Base-by-base conservation (phyloP, 2,329 filamentous ascomycete species). In the Cercospora janseana region DNA sequence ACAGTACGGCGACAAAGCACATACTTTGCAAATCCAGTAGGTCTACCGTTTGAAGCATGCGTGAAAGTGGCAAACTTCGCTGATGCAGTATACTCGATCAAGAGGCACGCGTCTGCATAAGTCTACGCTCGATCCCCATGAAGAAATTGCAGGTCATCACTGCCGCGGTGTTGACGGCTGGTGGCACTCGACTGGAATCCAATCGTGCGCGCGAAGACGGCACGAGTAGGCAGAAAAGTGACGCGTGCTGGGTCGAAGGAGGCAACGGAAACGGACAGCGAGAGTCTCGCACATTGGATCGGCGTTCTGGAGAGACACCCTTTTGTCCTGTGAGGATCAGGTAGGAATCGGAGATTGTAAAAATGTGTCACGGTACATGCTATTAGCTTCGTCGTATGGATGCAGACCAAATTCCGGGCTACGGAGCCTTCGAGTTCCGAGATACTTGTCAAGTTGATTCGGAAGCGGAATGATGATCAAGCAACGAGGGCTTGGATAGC, bases 61-160 rank as follows among this genome's bases (percentile, higher is more conserved):
- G n/a, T n/a, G n/a, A n/a, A n/a, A n/a, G n/a, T n/a, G n/a, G n/a
- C n/a, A n/a, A n/a, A n/a, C n/a, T n/a, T n/a, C n/a, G n/a, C n/a
- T n/a, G n/a, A 32, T 15, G 6, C 6, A n/a, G 5, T n/a, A 32
- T 32, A 4, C 9, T 13, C 15, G 29, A n/a, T 9, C 15, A 47
- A n/a, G 34, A 21, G 31, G 44, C 32, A 27, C 44, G n/a, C 34
- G 23, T 18, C 26, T 47, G 13, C 44, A 47, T 24, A 38, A 26
- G 8, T 40, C 45, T 6, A 47, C 32, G 7, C 35, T 40, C 12
- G 45, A 47, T 18, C 45, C 45, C 10, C 28, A 27, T 16, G 45
- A 47, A n/a, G 24, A 47, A 21, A 9, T 8, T 28, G 10, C 13
- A 47, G n/a, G 45, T 47, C 16, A 40, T 47, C 24, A 47, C 45